A percentile compares a stretch with the other conserved stretches of the same genome.
phyloP scores from a whole-genome alignment of 495 filamentous ascomycete genomes.

The Tuber magnatum region DNA sequence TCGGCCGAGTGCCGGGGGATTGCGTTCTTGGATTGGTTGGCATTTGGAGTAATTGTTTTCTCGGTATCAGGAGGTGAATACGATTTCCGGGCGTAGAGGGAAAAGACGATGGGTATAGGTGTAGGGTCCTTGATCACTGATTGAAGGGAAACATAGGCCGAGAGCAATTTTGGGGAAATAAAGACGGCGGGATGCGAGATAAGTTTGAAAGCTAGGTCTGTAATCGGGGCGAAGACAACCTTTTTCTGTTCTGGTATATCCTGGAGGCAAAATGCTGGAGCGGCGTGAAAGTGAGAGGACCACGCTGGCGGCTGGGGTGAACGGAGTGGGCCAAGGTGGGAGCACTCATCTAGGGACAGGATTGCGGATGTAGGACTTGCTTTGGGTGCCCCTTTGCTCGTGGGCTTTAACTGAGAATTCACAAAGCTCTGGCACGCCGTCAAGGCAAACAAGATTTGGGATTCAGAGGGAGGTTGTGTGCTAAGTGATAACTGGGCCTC shows the following conservation, averaged over 20 bases:
- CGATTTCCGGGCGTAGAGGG: constrained; percentile 78
- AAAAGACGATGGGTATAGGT: constrained; percentile 68
- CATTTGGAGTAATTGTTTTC: constrained; percentile 55
- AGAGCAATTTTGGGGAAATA: constrained; percentile 65
- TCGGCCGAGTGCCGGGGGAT: constrained; percentile 61
- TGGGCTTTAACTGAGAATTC: constrained; percentile 38
- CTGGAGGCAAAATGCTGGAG: not conserved
- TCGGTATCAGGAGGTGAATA: constrained; percentile 53
- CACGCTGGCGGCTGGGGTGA: not conserved
- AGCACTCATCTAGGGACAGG: constrained; percentile 50
- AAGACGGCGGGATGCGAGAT: constrained; percentile 70
- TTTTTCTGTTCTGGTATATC: not conserved
- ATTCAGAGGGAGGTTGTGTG: constrained; percentile 20
- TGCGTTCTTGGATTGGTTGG: constrained; percentile 61
- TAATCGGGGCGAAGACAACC: constrained; percentile 46
- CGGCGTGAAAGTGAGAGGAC: not conserved
- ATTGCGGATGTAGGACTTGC: constrained; percentile 49
- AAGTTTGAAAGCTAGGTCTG: constrained; percentile 54
- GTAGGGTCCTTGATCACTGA: constrained; percentile 61
- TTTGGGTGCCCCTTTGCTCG: constrained; percentile 28
- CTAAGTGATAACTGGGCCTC: constrained; percentile 3
- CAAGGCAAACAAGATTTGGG: constrained; percentile 44
- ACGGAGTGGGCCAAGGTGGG: constrained; percentile 7
- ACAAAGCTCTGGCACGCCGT: constrained; percentile 47
- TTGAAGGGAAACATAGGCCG: constrained; percentile 64